Evolutionary conservation across 495 filamentous ascomycete species (phyloP).

Genomic region (Penicillium steckii): DNA sequence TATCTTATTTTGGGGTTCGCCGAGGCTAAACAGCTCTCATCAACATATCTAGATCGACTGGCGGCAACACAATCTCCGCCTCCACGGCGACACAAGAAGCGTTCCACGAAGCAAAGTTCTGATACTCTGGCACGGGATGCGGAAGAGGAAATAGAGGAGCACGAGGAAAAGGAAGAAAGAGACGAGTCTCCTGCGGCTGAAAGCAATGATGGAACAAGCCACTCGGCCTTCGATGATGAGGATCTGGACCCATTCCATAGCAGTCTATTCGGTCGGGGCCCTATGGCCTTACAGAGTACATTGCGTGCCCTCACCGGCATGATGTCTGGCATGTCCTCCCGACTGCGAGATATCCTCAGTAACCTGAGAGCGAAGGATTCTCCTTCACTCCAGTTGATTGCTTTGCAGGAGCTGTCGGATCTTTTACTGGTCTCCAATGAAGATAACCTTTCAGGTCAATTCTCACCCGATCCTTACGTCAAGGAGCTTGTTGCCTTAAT

Average conservation of each 20-base stretch:
- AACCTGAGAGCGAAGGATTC: constrained; percentile 88
- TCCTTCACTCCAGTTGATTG: constrained; percentile 84
- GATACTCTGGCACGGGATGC: constrained; percentile 53
- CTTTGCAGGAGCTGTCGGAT: constrained; percentile 90
- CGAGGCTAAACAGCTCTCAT: not conserved
- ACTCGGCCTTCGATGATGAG: constrained; percentile 57
- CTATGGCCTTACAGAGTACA: constrained; percentile 72
- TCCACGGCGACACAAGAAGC: constrained; percentile 54
- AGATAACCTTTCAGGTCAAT: constrained; percentile 93
- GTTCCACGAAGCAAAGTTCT: constrained; percentile 49
- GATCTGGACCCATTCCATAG: constrained; percentile 78
- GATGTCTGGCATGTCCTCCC: constrained; percentile 77
- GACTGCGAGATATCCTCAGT: constrained; percentile 78
- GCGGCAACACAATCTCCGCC: constrained; percentile 35
- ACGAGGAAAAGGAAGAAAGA: constrained; percentile 34
- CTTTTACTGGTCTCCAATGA: constrained; percentile 92
- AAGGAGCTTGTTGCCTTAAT: constrained; percentile 93
- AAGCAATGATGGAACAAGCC: constrained; percentile 54
- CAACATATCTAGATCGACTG: constrained; percentile 26
- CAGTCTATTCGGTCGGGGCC: constrained; percentile 64
- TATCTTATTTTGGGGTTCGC: not conserved
- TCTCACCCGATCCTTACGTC: constrained; percentile 90
- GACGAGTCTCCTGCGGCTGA: constrained; percentile 55
- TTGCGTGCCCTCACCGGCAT: constrained; percentile 86
- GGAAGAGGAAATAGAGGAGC: constrained; percentile 40